A percentile compares a stretch with the other conserved stretches of the same genome.
These are phyloP conservation scores for Cryphonectria parasitica DNA, from an alignment of 2,329 filamentous ascomycete genomes.

Conservation along the genomic window DNA sequence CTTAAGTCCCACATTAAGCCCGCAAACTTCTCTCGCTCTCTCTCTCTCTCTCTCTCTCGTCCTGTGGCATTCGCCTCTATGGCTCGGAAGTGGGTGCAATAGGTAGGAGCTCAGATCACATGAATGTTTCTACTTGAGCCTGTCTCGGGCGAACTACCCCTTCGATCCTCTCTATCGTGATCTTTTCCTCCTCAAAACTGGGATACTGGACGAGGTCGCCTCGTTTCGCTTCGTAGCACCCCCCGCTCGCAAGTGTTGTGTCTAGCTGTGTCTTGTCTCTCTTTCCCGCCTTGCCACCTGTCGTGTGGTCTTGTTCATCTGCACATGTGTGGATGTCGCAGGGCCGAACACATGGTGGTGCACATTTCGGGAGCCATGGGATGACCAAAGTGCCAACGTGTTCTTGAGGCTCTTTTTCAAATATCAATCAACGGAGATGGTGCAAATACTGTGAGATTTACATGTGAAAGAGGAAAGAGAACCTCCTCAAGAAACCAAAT, in stretches of 20 bases:
- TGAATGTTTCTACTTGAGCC: conserved; percentile 28
- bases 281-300: conserved; percentile 10
- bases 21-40: neutral
- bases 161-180: neutral
- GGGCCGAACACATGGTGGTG: neutral
- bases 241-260: conserved; percentile 7
- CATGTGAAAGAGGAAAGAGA: conserved; percentile 11
- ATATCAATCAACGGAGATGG: conserved; percentile 12
- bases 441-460: conserved; percentile 15
- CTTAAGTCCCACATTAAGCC: conserved; percentile 17
- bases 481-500: neutral
- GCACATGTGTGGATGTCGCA: conserved; percentile 3
- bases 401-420: neutral
- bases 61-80: conserved; percentile 20
- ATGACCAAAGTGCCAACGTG: neutral
- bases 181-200: neutral
- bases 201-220: neutral
- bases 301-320: neutral
- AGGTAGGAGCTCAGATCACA: conserved; percentile 10
- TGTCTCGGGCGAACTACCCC: conserved; percentile 24
- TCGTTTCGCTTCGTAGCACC: conserved; percentile 22
- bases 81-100: conserved; percentile 11
- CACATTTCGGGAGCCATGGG: neutral
- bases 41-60: neutral
- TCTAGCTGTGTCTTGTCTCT: conserved; percentile 11